These are phyloP conservation scores for Chlorella variabilis DNA, from an alignment of 163 green algal species.

Conservation along the genomic window DNA sequence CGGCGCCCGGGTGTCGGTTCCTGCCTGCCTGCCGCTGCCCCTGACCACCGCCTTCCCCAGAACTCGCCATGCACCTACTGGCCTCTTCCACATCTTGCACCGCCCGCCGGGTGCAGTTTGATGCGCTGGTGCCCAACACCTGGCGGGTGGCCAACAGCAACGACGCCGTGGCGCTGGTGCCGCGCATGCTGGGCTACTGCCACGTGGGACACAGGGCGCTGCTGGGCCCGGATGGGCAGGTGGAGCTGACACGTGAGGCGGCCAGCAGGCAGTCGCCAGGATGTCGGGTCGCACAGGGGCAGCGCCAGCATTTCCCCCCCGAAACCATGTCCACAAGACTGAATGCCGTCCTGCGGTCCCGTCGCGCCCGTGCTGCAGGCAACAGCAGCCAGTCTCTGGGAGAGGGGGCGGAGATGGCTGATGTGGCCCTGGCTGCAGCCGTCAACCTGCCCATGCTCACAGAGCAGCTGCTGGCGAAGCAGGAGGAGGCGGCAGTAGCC, in stretches of 20 bases:
- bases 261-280: too few relatives aligned
- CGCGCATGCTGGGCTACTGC: conserved; percentile 41
- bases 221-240: conserved; percentile 15
- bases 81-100: too few relatives aligned
- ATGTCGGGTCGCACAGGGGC: too few relatives aligned
- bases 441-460: conserved; percentile 25
- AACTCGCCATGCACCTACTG: not conserved
- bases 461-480: not conserved
- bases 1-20: too few relatives aligned
- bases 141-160: conserved; percentile 80
- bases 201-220: conserved; percentile 47
- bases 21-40: too few relatives aligned
- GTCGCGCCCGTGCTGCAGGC: too few relatives aligned
- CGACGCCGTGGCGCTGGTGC: conserved; percentile 67
- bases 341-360: too few relatives aligned
- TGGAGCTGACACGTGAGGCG: conserved; percentile 33
- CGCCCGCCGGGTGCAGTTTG: conserved; percentile 62
- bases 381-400: conserved; percentile 15
- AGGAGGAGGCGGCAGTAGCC: not conserved
- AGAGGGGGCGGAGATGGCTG: conserved; percentile 12
- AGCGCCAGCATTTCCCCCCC: too few relatives aligned
- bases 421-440: not conserved
- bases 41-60: too few relatives aligned
- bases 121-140: conserved; percentile 65
- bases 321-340: too few relatives aligned